phyloP scores from a whole-genome alignment of 164 flowering plant species.

The Chimonanthus salicifolius region DNA sequence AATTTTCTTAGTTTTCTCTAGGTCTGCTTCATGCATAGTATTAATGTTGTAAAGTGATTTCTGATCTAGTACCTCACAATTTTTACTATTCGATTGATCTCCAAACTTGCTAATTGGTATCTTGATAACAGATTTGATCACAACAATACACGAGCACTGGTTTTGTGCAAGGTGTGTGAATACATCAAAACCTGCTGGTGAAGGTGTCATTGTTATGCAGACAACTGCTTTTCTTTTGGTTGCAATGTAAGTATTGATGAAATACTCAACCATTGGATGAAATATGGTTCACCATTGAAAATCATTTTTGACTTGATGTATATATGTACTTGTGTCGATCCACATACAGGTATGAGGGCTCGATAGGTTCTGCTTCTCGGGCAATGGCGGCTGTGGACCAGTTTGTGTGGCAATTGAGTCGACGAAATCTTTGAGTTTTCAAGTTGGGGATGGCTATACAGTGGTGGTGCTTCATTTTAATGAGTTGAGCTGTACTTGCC shows the following conservation, averaged over 20 bases:
- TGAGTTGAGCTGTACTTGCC: too few relatives aligned
- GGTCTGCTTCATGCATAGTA: not conserved
- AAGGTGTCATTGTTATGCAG: slow-evolving; percentile 88
- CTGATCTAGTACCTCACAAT: not conserved
- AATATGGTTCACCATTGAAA: not conserved
- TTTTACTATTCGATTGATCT: not conserved
- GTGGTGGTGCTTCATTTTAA: too few relatives aligned
- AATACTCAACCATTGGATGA: not conserved
- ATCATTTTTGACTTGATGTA: not conserved
- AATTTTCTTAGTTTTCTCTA: not conserved
- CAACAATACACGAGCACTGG: slow-evolving; percentile 86
- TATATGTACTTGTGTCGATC: not conserved
- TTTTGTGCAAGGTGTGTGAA: slow-evolving; percentile 79
- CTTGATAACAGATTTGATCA: slow-evolving; percentile 59
- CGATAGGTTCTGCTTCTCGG: slow-evolving; percentile 78
- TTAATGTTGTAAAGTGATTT: not conserved
- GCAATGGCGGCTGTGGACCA: slow-evolving; percentile 82
- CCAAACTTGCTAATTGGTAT: not conserved
- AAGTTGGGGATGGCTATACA: not conserved
- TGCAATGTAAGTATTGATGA: slow-evolving; percentile 50
- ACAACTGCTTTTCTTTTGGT: slow-evolving; percentile 68
- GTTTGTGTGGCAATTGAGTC: slow-evolving; percentile 48
- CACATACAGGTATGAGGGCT: slow-evolving; percentile 70
- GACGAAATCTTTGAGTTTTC: slow-evolving; percentile 37
- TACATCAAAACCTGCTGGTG: slow-evolving; percentile 75